Evolutionary conservation across 78 protist genomes (phyloP), one percentile per base, ranked within the genome.

Genomic region (Dictyostelium brefeldianum): DNA sequence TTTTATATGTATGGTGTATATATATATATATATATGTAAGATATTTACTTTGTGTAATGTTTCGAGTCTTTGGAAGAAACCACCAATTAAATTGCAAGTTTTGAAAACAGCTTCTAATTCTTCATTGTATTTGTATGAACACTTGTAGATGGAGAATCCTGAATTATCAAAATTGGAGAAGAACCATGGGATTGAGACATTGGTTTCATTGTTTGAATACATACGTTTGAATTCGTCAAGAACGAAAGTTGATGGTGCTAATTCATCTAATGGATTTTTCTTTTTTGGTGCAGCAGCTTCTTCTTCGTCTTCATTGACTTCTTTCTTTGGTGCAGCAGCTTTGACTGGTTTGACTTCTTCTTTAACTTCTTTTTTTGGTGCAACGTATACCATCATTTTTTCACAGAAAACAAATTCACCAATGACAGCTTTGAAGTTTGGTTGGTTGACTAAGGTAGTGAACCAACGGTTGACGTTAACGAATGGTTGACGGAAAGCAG

Each of bases 161-260:
- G 69, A 81, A 4, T 9, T n/a, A 75, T 96, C 98, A 74, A 46
- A 84, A 96, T 96, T 31, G 22, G 79, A 57, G 80, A 73, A 91
- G 96, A 96, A 95, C 91, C 83, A 92, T 59, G 96, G 95, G 29
- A 97, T 65, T 53, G 97, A 94, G 46, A 77, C 83, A 1, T 91
- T 50, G 69, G 81, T 77, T 80, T 95, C 97, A 29, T 91, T 79
- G 97, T 97, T 97, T 20, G 96, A 89, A 89, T 97, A 97, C 25
- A 70, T 67, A 48, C 98, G 79, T 94, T 97, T 97, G 94, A 89
- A 97, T 65, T 82, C 95, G n/a, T 97, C 98, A 20, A 97, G 25
- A 69, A 29, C 47, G 73, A 97, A 90, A 15, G 73, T 56, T 22
- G 95, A 67, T 53, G 85, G 62, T 47, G 97, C 90, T 56, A 97